phyloP scores from a whole-genome alignment of 2,329 filamentous ascomycete species.

The Colletotrichum simmondsii region DNA sequence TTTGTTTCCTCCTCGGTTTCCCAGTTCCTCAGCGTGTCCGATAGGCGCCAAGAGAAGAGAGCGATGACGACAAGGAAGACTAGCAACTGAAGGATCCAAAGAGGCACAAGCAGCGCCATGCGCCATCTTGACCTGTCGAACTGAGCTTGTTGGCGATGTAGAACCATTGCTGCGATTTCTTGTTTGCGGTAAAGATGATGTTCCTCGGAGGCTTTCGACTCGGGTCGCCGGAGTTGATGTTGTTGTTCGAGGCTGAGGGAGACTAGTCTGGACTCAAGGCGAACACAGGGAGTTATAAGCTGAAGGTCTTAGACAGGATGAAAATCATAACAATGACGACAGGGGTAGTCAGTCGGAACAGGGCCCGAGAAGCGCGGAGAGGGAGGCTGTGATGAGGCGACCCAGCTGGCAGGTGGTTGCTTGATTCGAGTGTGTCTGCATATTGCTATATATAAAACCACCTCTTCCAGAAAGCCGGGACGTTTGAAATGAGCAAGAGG shows the following conservation, averaged over 20 bases:
- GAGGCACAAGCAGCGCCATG: conserved; percentile 57
- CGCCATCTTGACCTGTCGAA: conserved; percentile 65
- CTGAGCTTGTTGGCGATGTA: conserved; percentile 62
- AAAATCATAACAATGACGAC: conserved; percentile 8
- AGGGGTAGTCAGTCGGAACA: conserved; percentile 17
- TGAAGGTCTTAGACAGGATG: conserved; percentile 6
- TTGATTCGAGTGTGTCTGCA: background rate
- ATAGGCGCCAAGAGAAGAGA: conserved; percentile 64
- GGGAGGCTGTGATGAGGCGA: conserved; percentile 30
- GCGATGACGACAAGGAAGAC: conserved; percentile 60
- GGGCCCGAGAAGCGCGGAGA: conserved; percentile 27
- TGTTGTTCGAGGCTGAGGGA: conserved; percentile 19
- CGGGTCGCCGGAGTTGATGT: background rate
- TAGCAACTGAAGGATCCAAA: conserved; percentile 60
- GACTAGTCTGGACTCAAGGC: conserved; percentile 15
- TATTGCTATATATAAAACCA: conserved; percentile 35
- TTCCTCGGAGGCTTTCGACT: conserved; percentile 3
- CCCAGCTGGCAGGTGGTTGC: conserved; percentile 23
- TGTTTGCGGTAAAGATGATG: background rate
- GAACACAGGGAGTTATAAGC: conserved; percentile 22
- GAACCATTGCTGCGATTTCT: conserved; percentile 45
- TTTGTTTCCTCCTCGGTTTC: conserved; percentile 49
- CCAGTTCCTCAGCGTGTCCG: conserved; percentile 55
- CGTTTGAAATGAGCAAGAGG: conserved; percentile 3
- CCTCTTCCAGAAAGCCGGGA: conserved; percentile 22